A percentile compares a stretch with the other conserved stretches of the same genome.
Conservation (phyloP, 1,139 yeast species). For the Candida mesenterica region DNA sequence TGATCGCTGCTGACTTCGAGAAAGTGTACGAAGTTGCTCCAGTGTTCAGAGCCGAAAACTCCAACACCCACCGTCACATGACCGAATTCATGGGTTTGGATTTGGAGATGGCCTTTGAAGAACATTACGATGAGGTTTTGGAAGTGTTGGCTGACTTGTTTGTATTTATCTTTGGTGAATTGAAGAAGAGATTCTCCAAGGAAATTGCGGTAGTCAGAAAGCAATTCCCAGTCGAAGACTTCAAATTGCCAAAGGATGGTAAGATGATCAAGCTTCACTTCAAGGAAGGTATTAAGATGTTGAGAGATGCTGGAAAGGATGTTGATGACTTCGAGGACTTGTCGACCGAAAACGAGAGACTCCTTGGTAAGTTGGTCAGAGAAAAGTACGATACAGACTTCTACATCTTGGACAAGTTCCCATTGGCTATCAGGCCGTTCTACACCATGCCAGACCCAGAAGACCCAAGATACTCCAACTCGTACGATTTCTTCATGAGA, state of each 20-base stretch:
- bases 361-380: slow-evolving; percentile 86
- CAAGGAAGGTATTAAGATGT: slow-evolving; percentile 86
- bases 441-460: slow-evolving; percentile 98
- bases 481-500: slow-evolving; percentile 98
- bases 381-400: slow-evolving; percentile 96
- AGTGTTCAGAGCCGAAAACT: slow-evolving; percentile 98
- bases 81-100: slow-evolving; percentile 98
- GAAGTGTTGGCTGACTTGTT: slow-evolving; percentile 83
- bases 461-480: slow-evolving; percentile 89
- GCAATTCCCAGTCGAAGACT: slow-evolving; percentile 97
- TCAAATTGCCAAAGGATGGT: slow-evolving; percentile 83
- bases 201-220: slow-evolving; percentile 90
- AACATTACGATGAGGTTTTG: slow-evolving; percentile 93
- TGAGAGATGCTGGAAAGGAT: slow-evolving; percentile 80
- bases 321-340: slow-evolving; percentile 86
- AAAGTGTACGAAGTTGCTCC: slow-evolving; percentile 95
- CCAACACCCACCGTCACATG: slow-evolving; percentile 98
- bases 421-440: slow-evolving; percentile 93
- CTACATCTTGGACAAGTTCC: slow-evolving; percentile 97
- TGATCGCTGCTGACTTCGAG: slow-evolving; percentile 97
- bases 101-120: slow-evolving; percentile 97
- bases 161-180: slow-evolving; percentile 81
- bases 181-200: slow-evolving; percentile 71
- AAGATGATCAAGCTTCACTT: slow-evolving; percentile 89
- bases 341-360: slow-evolving; percentile 90